Base-by-base conservation (phyloP, 2,329 filamentous ascomycete species). In the Colletotrichum sp. region DNA sequence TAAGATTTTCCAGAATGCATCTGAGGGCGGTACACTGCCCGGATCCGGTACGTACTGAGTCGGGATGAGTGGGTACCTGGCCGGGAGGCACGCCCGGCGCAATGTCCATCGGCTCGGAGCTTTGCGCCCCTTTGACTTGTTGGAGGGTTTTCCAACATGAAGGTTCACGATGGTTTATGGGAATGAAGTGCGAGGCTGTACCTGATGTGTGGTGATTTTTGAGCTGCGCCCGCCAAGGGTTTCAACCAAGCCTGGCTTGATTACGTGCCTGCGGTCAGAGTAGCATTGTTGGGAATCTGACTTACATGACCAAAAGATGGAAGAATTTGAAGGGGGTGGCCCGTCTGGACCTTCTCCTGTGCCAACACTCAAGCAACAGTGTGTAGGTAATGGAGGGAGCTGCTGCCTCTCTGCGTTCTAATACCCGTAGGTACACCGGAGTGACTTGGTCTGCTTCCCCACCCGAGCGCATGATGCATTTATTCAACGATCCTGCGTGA, bases 1-100 rank as follows among this genome's bases (percentile, higher is more conserved):
- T 73, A 73, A 73, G 64, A 62, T 73, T 73, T 72, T 73, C 71
- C 71, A 26, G 64, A 21, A 15, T 16, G 59, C 59, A 32, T 52
- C n/a, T 52, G 44, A 21, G 30, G 59, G n/a, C 62, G 62, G 30
- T 16, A 32, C 32, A 34, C 32, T 34, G 34, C 15, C 32, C 18
- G 13, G 21, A 32, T 39, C 18, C n/a, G 62, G 32, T 64, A 64
- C 62, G 62, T 64, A 64, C 62, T 64, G 62, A 64, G n/a, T 18
- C 62, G 34, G 62, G 6, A 34, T 24, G 24, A 39, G 62, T 64
- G 62, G 62, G 62, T 44, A 32, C 62, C 2, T 15, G 32, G n/a
- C 62, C 62, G 62, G 62, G 62, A 26, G 16, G 62, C 34, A 64
- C 21, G 32, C 24, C 62, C 62, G 62, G 62, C 32, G 32, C 62